A percentile compares a stretch with the other conserved stretches of the same genome.
These are phyloP conservation scores for Ascochyta clinopodiicola DNA, from an alignment of 2,329 filamentous ascomycete genomes.

Conservation along the genomic window DNA sequence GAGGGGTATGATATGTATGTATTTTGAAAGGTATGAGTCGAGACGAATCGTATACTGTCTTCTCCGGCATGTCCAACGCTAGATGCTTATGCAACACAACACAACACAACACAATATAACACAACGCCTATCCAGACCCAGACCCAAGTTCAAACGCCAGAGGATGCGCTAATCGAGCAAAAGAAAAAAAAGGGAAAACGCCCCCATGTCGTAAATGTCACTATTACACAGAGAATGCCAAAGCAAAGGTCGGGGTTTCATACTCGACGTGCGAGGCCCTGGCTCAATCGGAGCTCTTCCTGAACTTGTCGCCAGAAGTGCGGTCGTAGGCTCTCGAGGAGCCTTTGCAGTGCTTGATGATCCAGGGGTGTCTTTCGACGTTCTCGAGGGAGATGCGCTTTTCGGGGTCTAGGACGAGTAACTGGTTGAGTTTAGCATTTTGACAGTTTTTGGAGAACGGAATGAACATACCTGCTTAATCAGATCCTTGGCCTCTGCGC, in stretches of 20 bases:
- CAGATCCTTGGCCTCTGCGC: conserved; percentile 85
- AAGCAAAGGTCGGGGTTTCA: neutral
- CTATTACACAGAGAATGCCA: conserved; percentile 2
- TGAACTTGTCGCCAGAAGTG: conserved; percentile 36
- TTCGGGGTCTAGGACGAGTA: conserved; percentile 89
- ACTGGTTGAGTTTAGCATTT: no score
- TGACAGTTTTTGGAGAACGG: no score
- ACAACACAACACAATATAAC: no score
- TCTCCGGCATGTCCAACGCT: no score
- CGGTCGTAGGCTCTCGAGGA: conserved; percentile 42
- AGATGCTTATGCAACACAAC: no score
- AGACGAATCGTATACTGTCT: no score
- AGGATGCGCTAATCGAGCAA: conserved; percentile 2
- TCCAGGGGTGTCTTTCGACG: conserved; percentile 92
- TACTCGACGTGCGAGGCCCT: neutral
- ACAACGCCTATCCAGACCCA: neutral
- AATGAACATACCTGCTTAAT: conserved; percentile 87
- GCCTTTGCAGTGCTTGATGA: conserved; percentile 84
- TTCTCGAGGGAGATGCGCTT: conserved; percentile 91
- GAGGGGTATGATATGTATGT: no score
- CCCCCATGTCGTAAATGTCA: neutral
- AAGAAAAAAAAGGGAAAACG: neutral
- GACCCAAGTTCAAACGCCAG: neutral
- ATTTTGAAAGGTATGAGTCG: no score
- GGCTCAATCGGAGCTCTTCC: conserved; percentile 31